Base-by-base conservation (phyloP, 208 protist genomes). In the Crithidia acanthocephali region DNA sequence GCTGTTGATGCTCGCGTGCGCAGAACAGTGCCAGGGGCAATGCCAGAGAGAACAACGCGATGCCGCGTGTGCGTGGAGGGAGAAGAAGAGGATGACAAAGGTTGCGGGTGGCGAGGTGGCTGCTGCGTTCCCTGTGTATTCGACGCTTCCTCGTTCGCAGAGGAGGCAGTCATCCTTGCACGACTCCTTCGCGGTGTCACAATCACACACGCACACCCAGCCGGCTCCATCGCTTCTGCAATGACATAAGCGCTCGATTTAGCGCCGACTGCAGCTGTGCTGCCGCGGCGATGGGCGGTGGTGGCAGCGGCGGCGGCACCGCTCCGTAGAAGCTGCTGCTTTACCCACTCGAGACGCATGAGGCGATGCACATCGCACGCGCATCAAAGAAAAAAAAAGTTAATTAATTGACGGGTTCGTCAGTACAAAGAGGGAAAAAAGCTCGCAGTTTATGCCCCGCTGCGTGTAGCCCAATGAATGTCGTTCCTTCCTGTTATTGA, bases 21-120 rank as follows among this genome's bases (percentile, higher is more conserved):
- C 25, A 85, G 61, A 10, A 81, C 25, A 16, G 64, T 81, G 45
- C 71, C 80, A 1, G 80, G 75, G 0, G 57, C 33, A 18, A 84
- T 65, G 27, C 74, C 74, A n/a, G 72, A 47, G 42, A 84, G 51
- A 10, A 67, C 57, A 6, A 79, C 48, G 23, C 62, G 74, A 40
- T 40, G 55, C 9, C 72, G 62, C 32, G 23, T n/a, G 13, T 40
- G 48, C 28, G 15, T 15, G 2, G 33, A 7, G 11, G 16, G 22
- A n/a, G n/a, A n/a, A n/a, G n/a, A n/a, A n/a, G n/a, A n/a, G n/a
- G n/a, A n/a, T n/a, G n/a, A n/a, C n/a, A n/a, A n/a, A n/a, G n/a
- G n/a, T n/a, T n/a, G n/a, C 45, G 23, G 30, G 4, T 16, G 45
- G 10, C 6, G 45, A 22, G 7, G 45, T 48, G 5, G 23, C 7